Base-by-base conservation (phyloP, 345 rosid species). In the Rhizophora mangle region DNA sequence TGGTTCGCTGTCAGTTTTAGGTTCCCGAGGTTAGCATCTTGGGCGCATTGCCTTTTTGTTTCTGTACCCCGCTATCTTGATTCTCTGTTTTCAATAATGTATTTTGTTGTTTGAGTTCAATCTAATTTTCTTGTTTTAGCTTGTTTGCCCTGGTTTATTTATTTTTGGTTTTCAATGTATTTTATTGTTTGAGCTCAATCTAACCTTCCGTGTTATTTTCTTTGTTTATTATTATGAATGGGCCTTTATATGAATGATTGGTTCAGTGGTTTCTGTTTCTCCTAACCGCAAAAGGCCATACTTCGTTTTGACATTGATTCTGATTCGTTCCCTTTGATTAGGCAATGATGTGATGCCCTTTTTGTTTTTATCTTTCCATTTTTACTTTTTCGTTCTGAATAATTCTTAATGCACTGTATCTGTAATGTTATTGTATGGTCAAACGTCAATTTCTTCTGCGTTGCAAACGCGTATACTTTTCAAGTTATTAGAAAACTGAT, bases 311-410 rank as follows among this genome's bases (percentile, higher is more conserved):
- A 68, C 59, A 37, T 67, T 60, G 70, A 66, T 57, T 73, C 54
- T 64, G 63, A 62, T 63, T 22, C 69, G 55, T 67, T 54, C 52
- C 30, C 68, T 37, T 63, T 62, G 69, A 34, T 57, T 61, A 66
- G 24, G 69, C 72, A 63, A 63, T 69, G 78, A 79, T 76, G 78
- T 65, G 79, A 76, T 71, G n/a, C 67, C 7, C 0, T 11, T 56
- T 54, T 62, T 63, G 63, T 55, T 75, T 73, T 34, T 63, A 34
- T 70, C 68, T 53, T 60, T 46, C 63, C 62, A 59, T 73, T 68
- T 72, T 72, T 72, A 11, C 8, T 62, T 24, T 47, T 20, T 47
- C 6, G 36, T 24, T 47, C 46, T 53, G 68, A 63, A 53, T 32
- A 22, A 27, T 15, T 62, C 65, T 59, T 43, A 46, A 27, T 65